These are phyloP conservation scores for Ogataea thermomethanolica DNA, from an alignment of 805 yeast species.

Conservation along the genomic window DNA sequence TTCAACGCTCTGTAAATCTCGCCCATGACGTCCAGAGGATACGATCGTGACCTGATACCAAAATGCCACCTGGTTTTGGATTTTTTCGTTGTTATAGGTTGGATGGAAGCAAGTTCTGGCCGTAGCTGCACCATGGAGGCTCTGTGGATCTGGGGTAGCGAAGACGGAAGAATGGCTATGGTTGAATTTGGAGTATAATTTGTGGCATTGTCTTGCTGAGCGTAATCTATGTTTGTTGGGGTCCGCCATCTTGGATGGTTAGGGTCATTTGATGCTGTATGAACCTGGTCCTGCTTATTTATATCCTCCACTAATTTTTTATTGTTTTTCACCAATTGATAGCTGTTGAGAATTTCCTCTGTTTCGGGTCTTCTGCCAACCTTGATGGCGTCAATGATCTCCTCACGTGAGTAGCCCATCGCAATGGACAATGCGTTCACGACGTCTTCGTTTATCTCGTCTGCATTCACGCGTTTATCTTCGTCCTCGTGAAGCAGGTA, in stretches of 20 bases:
- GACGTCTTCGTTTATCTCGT: conserved; percentile 68
- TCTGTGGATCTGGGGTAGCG: conserved; percentile 89
- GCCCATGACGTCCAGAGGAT: conserved; percentile 98
- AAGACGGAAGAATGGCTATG: conserved; percentile 89
- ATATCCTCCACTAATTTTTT: conserved; percentile 64
- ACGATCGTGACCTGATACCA: conserved; percentile 92
- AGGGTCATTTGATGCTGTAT: conserved; percentile 4
- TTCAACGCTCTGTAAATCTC: conserved; percentile 93
- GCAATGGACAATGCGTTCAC: conserved; percentile 71
- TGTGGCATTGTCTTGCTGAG: conserved; percentile 27
- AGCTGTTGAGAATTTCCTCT: conserved; percentile 84
- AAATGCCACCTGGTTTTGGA: conserved; percentile 98
- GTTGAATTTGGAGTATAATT: conserved; percentile 66
- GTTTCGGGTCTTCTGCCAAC: conserved; percentile 41
- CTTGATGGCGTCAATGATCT: conserved; percentile 64
- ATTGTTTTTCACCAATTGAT: conserved; percentile 77
- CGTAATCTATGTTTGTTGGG: conserved; percentile 28
- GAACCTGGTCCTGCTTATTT: conserved; percentile 34
- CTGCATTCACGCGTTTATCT: conserved; percentile 31
- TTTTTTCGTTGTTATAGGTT: conserved; percentile 62
- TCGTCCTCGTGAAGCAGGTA: conserved; percentile 65
- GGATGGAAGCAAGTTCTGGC: conserved; percentile 33
- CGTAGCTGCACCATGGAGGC: conserved; percentile 70
- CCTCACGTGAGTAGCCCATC: conserved; percentile 87
- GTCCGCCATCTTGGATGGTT: conserved; percentile 29